phyloP scores from a whole-genome alignment of 139 green algal species.

The Tetradesmus lagerheimii region DNA sequence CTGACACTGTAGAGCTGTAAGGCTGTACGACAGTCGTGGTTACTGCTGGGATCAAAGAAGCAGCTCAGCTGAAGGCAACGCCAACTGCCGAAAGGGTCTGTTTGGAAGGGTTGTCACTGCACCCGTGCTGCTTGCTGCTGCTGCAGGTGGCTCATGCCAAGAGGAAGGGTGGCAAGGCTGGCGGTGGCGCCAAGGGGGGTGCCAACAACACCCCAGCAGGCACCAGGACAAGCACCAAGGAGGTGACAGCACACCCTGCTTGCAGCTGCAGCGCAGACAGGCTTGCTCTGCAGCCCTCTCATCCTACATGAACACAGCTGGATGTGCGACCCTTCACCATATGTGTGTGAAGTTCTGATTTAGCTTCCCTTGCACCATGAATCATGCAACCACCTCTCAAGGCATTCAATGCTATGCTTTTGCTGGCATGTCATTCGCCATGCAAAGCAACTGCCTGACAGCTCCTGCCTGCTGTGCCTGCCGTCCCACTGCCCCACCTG shows the following conservation, averaged over 20 bases:
- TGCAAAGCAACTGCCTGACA: neutral
- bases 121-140: neutral
- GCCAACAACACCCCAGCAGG: slow-evolving; percentile 20
- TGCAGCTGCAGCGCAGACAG: neutral
- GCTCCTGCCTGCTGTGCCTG: neutral
- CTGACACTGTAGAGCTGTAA: no score
- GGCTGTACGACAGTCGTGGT: no score
- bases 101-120: no score
- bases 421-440: neutral
- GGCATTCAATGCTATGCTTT: no score
- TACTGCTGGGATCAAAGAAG: no score
- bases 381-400: neutral
- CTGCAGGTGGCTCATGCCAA: slow-evolving; percentile 29
- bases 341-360: neutral
- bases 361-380: neutral
- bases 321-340: no score
- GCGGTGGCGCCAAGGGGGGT: neutral
- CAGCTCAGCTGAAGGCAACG: no score
- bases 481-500: no score
- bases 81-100: no score
- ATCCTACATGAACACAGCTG: no score
- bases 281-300: no score
- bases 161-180: slow-evolving; percentile 46
- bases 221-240: slow-evolving; percentile 41
- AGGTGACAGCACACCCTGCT: neutral